Evolutionary conservation across 2,329 filamentous ascomycete genomes (phyloP).

Genomic region (Monascus ruber): DNA sequence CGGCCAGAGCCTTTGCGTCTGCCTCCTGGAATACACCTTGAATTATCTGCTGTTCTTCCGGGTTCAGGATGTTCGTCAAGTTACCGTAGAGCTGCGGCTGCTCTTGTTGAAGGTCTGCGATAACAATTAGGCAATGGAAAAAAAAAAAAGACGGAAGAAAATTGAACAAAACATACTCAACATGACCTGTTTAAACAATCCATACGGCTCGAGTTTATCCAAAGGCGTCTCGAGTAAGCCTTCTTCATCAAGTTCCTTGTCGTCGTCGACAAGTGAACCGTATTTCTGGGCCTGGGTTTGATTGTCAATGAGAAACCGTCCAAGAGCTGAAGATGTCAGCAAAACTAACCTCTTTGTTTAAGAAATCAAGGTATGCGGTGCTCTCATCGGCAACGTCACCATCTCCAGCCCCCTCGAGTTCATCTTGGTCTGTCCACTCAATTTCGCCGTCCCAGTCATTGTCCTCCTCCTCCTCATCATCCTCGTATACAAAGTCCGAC

Average conservation of each 20-base stretch:
- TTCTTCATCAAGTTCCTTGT: slow-evolving; percentile 87
- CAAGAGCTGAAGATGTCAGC: not conserved
- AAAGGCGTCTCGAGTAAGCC: slow-evolving; percentile 85
- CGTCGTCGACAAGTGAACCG: slow-evolving; percentile 56
- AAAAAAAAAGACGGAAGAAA: not conserved
- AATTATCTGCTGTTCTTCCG: slow-evolving; percentile 71
- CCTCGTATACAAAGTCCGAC: slow-evolving; percentile 70
- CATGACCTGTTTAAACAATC: slow-evolving; percentile 71
- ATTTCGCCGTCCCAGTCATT: slow-evolving; percentile 72
- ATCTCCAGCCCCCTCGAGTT: slow-evolving; percentile 49
- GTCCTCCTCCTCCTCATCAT: slow-evolving; percentile 62
- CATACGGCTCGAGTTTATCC: slow-evolving; percentile 90
- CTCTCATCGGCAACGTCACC: slow-evolving; percentile 76
- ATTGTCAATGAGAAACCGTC: slow-evolving; percentile 5
- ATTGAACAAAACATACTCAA: slow-evolving; percentile 52
- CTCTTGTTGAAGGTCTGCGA: slow-evolving; percentile 70
- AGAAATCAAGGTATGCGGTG: slow-evolving; percentile 86
- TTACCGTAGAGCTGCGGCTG: slow-evolving; percentile 80
- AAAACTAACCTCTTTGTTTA: slow-evolving; percentile 67
- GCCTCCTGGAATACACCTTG: slow-evolving; percentile 67
- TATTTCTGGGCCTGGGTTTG: slow-evolving; percentile 64
- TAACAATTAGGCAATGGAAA: not conserved
- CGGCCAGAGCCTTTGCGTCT: slow-evolving; percentile 40
- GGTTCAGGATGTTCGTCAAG: slow-evolving; percentile 64
- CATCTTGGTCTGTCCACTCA: slow-evolving; percentile 54